phyloP scores from a whole-genome alignment of 169 alveolate genomes.

The Cryptosporidium ubiquitum region DNA sequence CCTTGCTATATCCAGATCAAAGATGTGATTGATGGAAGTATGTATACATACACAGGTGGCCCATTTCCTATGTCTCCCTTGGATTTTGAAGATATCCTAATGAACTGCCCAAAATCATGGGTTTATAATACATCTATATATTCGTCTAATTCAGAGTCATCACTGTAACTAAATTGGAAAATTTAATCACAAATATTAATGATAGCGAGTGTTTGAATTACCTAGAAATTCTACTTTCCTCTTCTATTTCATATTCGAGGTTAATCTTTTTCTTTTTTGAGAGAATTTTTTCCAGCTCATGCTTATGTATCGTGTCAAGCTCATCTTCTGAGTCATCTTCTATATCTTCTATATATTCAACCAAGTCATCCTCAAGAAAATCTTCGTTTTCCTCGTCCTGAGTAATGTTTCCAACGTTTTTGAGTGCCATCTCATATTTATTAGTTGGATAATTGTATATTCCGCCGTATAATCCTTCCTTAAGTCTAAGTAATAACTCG shows the following conservation, averaged over 20 bases:
- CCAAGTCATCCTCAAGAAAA: slow-evolving; percentile 12
- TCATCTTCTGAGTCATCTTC: slow-evolving; percentile 76
- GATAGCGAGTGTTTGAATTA: not conserved
- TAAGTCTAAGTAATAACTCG: slow-evolving; percentile 93
- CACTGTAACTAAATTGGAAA: not conserved
- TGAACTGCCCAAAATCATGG: slow-evolving; percentile 70
- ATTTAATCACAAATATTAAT: not conserved
- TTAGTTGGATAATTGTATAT: slow-evolving; percentile 83
- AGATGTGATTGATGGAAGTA: slow-evolving; percentile 74
- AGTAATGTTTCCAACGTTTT: slow-evolving; percentile 74
- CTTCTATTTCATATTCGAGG: slow-evolving; percentile 75
- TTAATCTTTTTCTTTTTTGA: slow-evolving; percentile 68
- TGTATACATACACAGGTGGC: slow-evolving; percentile 67
- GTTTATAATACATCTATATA: slow-evolving; percentile 28
- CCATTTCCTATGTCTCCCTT: slow-evolving; percentile 67
- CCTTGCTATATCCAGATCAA: slow-evolving; percentile 65
- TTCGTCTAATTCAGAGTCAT: slow-evolving; percentile 13
- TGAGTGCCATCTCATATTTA: slow-evolving; percentile 79
- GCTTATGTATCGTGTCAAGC: slow-evolving; percentile 72
- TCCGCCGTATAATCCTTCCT: slow-evolving; percentile 86
- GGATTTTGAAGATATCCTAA: slow-evolving; percentile 54
- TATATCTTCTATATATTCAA: slow-evolving; percentile 74
- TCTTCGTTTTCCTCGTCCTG: slow-evolving; percentile 18
- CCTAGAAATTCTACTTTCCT: not conserved
- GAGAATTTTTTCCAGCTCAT: slow-evolving; percentile 29